Percentiles rank a stretch among this genome's conserved stretches.
These are phyloP conservation scores for Fraxinus platypoda DNA, from an alignment of 305 asterid species.

Conservation along the genomic window DNA sequence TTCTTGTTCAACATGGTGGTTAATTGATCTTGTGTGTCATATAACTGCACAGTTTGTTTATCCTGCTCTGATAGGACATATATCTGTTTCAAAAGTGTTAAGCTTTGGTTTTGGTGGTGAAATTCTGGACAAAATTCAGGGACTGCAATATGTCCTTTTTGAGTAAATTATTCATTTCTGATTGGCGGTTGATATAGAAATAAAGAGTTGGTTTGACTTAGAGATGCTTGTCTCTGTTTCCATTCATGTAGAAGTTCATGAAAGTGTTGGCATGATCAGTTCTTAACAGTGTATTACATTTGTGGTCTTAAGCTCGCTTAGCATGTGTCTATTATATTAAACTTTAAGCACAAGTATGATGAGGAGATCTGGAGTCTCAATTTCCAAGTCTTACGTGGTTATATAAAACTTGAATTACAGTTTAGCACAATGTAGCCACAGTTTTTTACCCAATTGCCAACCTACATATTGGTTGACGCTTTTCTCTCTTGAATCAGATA, in stretches of 20 bases:
- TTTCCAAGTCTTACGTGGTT: neutral
- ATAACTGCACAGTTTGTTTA: neutral
- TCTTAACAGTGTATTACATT: neutral
- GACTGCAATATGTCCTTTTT: neutral
- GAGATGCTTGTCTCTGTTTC: neutral
- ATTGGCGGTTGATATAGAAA: neutral
- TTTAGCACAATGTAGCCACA: neutral
- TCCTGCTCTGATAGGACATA: neutral
- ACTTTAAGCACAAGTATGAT: neutral
- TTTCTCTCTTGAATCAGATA: slow-evolving; percentile 46
- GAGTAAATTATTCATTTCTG: neutral
- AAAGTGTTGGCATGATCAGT: neutral
- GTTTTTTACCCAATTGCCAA: neutral
- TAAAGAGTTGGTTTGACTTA: neutral
- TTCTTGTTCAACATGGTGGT: neutral
- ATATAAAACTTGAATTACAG: neutral
- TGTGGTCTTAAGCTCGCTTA: neutral
- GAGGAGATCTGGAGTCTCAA: neutral
- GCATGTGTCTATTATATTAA: neutral
- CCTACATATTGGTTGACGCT: slow-evolving; percentile 9
- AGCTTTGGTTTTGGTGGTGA: neutral
- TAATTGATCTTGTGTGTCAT: neutral
- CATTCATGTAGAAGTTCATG: neutral
- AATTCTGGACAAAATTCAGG: neutral
- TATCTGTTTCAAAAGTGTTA: neutral